Evolutionary conservation across 2,329 filamentous ascomycete genomes (phyloP), one percentile per base, ranked within the genome.

Genomic region (Aspergillus fructus): DNA sequence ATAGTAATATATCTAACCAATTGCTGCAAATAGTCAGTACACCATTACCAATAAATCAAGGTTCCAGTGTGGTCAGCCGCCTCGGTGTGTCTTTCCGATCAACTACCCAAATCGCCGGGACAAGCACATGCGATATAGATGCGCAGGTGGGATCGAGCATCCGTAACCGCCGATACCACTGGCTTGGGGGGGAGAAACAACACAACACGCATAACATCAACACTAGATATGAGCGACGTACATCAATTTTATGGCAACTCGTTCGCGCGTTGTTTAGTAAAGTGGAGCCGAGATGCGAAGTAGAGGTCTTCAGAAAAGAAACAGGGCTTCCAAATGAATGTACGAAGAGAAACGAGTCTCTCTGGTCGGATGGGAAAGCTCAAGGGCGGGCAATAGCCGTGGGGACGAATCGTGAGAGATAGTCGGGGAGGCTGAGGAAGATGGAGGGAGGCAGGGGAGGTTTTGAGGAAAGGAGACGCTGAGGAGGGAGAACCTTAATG

Each of bases 351-450:
- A 60, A 64, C 61, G 59, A 66, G 67, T 69, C 72, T 62, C 70
- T 74, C 73, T 66, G 72, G 74, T 76, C 70, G 70, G 72, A 73
- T 65, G 66, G 68, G 70, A 75, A 73, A 69, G 67, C 69, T 69
- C 67, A 59, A 64, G 57, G 60, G 58, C 63, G 65, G 64, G 67
- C 64, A 61, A 61, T 62, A 64, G 60, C 46, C 49, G 42, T 55
- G 59, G 61, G 61, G 62, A 64, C 56, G 53, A 58, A 64, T 51
- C 58, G 56, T 59, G 60, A 55, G 55, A 64, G 58, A 55, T 51
- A 52, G 61, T 63, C 62, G 61, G 67, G 65, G 62, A 64, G 57
- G 58, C 55, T 56, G 55, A 60, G 54, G 56, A 66, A 60, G 61
- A 67, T 39, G 51, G 63, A 66, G 60, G 59, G 60, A 59, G 62